Evolutionary conservation across 2,329 filamentous ascomycete species (phyloP), one percentile per base, ranked within the genome.

Genomic region (Penicillium sp.): DNA sequence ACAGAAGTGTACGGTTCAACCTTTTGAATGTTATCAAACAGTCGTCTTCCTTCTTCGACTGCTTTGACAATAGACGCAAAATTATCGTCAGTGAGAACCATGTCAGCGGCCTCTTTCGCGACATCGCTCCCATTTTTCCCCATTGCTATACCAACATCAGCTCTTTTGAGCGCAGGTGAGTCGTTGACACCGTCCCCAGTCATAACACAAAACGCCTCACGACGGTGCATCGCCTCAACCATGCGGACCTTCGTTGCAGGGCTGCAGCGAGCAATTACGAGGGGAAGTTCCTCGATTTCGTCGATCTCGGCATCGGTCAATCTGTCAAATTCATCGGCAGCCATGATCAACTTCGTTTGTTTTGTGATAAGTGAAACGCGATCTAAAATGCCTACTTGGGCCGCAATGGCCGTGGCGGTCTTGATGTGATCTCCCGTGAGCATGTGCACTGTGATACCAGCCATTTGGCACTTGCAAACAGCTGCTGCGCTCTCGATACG

Each of bases 151-250:
- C 90, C 91, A 6, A 96, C 90, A 68, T 96, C 91, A 2, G 90
- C 89, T 45, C 85, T 84, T 65, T 90, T 90, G 33, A 96, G 81
- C 5, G 90, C 91, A 0, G 91, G 91, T 2, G 90, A 90, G 69
- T 96, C 91, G 69, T 96, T 96, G 60, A 95, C 91, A 47, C 91
- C 91, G 66, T 96, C 91, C 57, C 91, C 91, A 19, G 90, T 95
- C 90, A 96, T 95, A 57, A 90, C 90, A 73, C 88, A 90, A 73
- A 90, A 93, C 21, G 84, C 83, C 22, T 84, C 82, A 41, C 91
- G 87, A 16, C 91, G 86, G 63, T 93, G 90, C 16, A 96, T 83
- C 6, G 91, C 91, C 64, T 93, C 90, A 51, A 96, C 93, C 91
- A 96, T 96, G 57, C 90, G 87, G 5, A 91, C 91, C 76, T 96